phyloP scores from a whole-genome alignment of 345 rosid genomes.

The Trapa bicornis region DNA sequence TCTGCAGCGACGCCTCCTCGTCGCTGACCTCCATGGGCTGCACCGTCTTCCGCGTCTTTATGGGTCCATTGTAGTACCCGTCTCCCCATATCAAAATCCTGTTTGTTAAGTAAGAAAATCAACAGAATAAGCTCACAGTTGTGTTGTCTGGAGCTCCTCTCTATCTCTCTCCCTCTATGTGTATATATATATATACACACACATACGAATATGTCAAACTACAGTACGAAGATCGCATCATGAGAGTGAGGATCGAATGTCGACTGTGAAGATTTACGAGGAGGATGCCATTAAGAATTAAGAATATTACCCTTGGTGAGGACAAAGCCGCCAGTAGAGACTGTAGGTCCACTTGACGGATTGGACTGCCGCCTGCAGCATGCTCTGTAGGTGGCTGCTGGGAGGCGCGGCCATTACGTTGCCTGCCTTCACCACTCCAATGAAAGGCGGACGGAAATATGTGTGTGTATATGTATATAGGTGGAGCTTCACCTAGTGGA shows the following conservation, averaged over 20 bases:
- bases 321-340: slow-evolving; percentile 88
- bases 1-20: slow-evolving; percentile 81
- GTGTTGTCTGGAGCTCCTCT: no score
- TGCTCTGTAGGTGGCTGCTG: slow-evolving; percentile 44
- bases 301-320: slow-evolving; percentile 64
- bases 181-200: no score
- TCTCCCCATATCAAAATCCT: slow-evolving; percentile 78
- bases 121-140: no score
- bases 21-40: slow-evolving; percentile 83
- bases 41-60: slow-evolving; percentile 91
- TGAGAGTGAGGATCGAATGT: background rate
- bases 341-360: slow-evolving; percentile 93
- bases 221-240: background rate
- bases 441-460: background rate
- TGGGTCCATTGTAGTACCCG: slow-evolving; percentile 94
- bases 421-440: background rate
- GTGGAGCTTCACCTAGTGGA: background rate
- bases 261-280: background rate
- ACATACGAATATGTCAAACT: background rate
- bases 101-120: slow-evolving; percentile 8
- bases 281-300: background rate
- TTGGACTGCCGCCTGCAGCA: slow-evolving; percentile 76
- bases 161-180: no score
- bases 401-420: slow-evolving; percentile 38
- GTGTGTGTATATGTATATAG: background rate